phyloP scores from a whole-genome alignment of 1,284 basidiomycete species.

The Fomitopsis pinicola region DNA sequence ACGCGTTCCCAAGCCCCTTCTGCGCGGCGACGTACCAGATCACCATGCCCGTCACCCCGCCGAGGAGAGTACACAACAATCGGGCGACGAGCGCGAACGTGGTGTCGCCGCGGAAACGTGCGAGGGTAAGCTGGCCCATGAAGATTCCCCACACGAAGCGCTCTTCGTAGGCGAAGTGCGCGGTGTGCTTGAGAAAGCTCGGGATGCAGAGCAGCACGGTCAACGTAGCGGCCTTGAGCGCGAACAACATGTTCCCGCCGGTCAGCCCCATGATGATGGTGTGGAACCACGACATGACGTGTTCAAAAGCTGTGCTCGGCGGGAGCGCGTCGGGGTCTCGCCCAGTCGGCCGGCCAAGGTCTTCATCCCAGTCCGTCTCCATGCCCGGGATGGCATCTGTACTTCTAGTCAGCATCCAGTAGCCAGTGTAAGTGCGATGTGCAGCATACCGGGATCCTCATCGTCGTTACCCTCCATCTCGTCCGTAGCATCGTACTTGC shows the following conservation, averaged over 20 bases:
- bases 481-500: constrained; percentile 44
- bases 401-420: background rate
- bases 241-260: constrained; percentile 66
- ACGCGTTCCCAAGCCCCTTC: constrained; percentile 62
- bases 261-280: constrained; percentile 34
- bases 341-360: constrained; percentile 50
- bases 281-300: constrained; percentile 44
- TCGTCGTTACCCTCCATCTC: constrained; percentile 44
- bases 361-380: constrained; percentile 34
- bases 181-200: constrained; percentile 49
- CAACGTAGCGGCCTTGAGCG: constrained; percentile 65
- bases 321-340: constrained; percentile 77
- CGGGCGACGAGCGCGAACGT: constrained; percentile 63
- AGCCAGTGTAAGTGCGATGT: background rate
- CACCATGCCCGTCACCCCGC: constrained; percentile 62
- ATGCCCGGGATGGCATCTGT: constrained; percentile 59
- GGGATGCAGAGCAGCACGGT: constrained; percentile 60
- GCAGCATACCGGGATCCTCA: constrained; percentile 44
- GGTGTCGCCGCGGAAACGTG: constrained; percentile 75
- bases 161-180: constrained; percentile 50
- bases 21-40: constrained; percentile 80
- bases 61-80: constrained; percentile 65
- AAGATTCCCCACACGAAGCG: constrained; percentile 42
- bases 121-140: constrained; percentile 67
- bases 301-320: constrained; percentile 54